These are phyloP conservation scores for Morella rubra DNA, from an alignment of 306 rosid species.

Conservation along the genomic window DNA sequence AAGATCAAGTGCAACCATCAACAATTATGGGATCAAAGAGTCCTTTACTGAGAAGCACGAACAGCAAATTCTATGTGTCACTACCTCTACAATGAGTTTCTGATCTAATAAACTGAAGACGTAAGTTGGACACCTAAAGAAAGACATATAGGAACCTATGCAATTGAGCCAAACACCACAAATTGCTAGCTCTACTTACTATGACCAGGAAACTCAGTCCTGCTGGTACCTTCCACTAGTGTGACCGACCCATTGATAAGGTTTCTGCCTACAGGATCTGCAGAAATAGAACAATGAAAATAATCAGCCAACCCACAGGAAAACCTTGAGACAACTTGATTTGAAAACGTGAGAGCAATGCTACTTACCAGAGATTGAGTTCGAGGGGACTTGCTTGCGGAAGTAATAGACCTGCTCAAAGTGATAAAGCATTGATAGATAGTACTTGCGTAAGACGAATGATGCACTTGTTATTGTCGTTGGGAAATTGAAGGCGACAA, in stretches of 20 bases:
- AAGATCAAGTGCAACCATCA: background rate
- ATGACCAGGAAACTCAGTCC: conserved; percentile 43
- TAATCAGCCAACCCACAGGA: conserved; percentile 2
- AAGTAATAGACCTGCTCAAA: conserved; percentile 87
- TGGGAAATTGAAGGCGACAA: conserved; percentile 56
- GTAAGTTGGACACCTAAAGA: conserved; percentile 7
- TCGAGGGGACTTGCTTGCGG: conserved; percentile 47
- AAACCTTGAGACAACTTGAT: conserved; percentile 10
- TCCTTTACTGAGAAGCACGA: background rate
- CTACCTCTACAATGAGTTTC: conserved; percentile 2
- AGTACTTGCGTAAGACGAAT: conserved; percentile 70
- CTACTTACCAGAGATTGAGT: conserved; percentile 43
- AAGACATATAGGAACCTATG: conserved; percentile 18
- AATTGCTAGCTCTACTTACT: conserved; percentile 29
- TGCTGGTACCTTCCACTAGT: conserved; percentile 34
- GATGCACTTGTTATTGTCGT: conserved; percentile 70
- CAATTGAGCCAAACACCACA: conserved; percentile 5
- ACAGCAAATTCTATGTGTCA: background rate
- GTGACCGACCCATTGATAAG: conserved; percentile 31
- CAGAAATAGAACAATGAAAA: conserved; percentile 21
- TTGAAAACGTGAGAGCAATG: conserved; percentile 9
- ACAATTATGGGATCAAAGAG: background rate
- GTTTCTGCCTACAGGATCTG: conserved; percentile 42
- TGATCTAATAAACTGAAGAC: conserved; percentile 17
- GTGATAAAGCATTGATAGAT: conserved; percentile 69